Base-by-base conservation (phyloP, 1,284 basidiomycete species). In the Coriolopsis trogii region DNA sequence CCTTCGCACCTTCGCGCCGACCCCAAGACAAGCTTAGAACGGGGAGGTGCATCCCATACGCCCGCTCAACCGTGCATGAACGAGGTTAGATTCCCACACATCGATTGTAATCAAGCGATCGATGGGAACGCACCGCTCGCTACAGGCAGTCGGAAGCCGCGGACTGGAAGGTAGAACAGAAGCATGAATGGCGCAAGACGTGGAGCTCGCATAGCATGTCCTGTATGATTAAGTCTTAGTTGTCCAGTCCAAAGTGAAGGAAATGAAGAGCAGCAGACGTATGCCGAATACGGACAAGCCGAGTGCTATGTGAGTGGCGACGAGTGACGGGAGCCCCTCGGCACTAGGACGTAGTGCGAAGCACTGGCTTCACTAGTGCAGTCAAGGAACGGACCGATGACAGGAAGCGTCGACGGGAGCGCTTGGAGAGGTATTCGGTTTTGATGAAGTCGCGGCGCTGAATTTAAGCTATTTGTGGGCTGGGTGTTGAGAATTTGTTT, bases 61-160 rank as follows among this genome's bases (percentile, higher is more conserved):
- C 51, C 42, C 52, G 41, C 37, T 42, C 36, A 24, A 46, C 37
- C 40, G 26, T 30, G 49, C 33, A 31, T 39, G 55, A 28, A 44
- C 38, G 23, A 37, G 52, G 42, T 34, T 33, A 37, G 24, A 20
- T 52, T 54, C 56, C 52, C 56, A 58, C 56, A 58, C 46, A 13
- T 38, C 42, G 50, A 43, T 42, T 43, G 56, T 54, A 51, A 58
- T 54, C 56, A 47, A 38, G 31, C 49, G 52, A 58, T 58, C 56
- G 56, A 58, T 58, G 56, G 56, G 56, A 58, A 54, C 25, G 40
- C 23, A 33, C 44, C 34, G 34, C 46, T 42, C 43, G 38, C 49
- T 51, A 49, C 46, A 33, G 52, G 56, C 46, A 58, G 51, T 58
- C 49, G 52, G 56, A 58, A 51, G 56, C 52, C 56, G 49, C 56